A percentile compares a stretch with the other conserved stretches of the same genome.
These are phyloP conservation scores for Trametes sp. DNA, from an alignment of 1,284 basidiomycete genomes.

Conservation along the genomic window DNA sequence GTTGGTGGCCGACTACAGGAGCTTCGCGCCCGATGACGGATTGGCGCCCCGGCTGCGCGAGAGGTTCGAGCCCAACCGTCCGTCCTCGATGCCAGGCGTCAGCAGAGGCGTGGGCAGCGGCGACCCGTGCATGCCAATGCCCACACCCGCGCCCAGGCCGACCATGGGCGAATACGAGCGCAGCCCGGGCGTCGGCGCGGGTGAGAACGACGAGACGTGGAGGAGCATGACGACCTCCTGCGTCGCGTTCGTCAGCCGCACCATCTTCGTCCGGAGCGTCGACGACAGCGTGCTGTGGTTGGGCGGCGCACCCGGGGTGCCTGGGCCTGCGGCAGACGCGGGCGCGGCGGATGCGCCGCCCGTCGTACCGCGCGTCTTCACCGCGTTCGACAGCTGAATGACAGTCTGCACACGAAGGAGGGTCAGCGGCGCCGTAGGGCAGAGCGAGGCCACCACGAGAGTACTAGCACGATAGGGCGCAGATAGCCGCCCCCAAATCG, in stretches of 20 bases:
- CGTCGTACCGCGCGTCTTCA: conserved; percentile 62
- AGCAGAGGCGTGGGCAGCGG: conserved; percentile 25
- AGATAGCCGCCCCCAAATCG: conserved; percentile 13
- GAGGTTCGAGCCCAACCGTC: conserved; percentile 55
- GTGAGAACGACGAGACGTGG: conserved; percentile 81
- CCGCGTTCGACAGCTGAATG: conserved; percentile 69
- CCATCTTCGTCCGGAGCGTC: conserved; percentile 68
- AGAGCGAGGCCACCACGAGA: background rate
- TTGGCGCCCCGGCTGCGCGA: conserved; percentile 69
- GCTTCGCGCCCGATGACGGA: conserved; percentile 51
- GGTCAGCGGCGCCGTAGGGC: conserved; percentile 8
- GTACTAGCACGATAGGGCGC: conserved; percentile 8
- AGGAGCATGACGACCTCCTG: conserved; percentile 82
- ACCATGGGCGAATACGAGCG: conserved; percentile 65
- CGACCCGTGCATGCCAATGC: conserved; percentile 25
- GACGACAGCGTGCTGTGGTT: conserved; percentile 57
- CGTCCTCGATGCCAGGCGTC: conserved; percentile 49
- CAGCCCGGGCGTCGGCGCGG: conserved; percentile 56
- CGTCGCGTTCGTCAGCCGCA: conserved; percentile 76
- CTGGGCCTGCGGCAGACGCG: conserved; percentile 11
- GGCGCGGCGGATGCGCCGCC: conserved; percentile 15
- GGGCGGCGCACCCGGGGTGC: background rate
- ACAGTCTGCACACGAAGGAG: conserved; percentile 55
- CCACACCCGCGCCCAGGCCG: conserved; percentile 19
- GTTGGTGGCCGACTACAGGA: conserved; percentile 30